Evolutionary conservation across 305 asterid genomes (phyloP).

Genomic region (Plantago coronopus): DNA sequence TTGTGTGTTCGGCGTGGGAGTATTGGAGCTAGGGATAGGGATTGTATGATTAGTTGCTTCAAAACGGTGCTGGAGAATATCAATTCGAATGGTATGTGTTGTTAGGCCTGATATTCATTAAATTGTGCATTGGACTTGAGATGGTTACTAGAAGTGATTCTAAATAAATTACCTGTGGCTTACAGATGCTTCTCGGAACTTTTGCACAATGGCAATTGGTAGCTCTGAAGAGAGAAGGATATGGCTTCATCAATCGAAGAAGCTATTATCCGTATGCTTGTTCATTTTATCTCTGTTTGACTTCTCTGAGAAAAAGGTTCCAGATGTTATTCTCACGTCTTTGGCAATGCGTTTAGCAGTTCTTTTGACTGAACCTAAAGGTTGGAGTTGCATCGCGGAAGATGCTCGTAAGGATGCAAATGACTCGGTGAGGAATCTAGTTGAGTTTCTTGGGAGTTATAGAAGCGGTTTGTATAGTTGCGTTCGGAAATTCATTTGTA

Average conservation of each 20-base stretch:
- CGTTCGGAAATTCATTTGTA: constrained; percentile 63
- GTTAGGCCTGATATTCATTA: background rate
- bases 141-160: constrained; percentile 16
- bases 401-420: constrained; percentile 42
- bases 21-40: constrained; percentile 49
- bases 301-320: constrained; percentile 35
- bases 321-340: constrained; percentile 53
- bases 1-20: constrained; percentile 48
- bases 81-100: constrained; percentile 53
- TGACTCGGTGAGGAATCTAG: constrained; percentile 52
- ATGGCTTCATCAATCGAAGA: constrained; percentile 81
- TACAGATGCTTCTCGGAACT: constrained; percentile 54
- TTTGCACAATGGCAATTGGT: constrained; percentile 74
- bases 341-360: constrained; percentile 83
- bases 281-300: constrained; percentile 63
- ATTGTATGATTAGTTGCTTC: constrained; percentile 71
- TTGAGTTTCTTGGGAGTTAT: constrained; percentile 56
- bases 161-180: constrained; percentile 27
- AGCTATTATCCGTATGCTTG: constrained; percentile 66
- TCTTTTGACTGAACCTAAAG: constrained; percentile 71
- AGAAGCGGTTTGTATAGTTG: constrained; percentile 55
- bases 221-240: constrained; percentile 56
- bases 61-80: constrained; percentile 59
- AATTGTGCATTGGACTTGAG: no score
- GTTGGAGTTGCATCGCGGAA: constrained; percentile 66